phyloP scores from a whole-genome alignment of 768 basidiomycete species.

The Rickenella mellea region DNA sequence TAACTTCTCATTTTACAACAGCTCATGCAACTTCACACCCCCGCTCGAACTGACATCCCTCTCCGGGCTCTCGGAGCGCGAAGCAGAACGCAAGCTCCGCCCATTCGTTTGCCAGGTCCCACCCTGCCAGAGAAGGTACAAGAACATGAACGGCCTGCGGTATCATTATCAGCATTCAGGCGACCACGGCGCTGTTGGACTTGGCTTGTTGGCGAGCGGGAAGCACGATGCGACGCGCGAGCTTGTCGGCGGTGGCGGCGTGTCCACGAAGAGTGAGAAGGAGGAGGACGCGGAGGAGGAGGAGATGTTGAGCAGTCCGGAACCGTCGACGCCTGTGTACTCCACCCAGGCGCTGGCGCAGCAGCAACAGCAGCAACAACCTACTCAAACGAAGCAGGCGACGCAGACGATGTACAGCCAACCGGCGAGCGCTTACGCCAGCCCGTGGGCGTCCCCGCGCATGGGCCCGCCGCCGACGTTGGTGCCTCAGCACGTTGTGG shows the following conservation, averaged over 20 bases:
- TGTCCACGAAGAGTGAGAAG: not conserved
- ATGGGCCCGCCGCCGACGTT: conserved; percentile 18
- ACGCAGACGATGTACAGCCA: conserved; percentile 24
- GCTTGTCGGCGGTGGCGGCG: conserved; percentile 3
- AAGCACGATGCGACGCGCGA: conserved; percentile 47
- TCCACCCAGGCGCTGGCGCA: not conserved
- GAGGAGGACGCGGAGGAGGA: not conserved
- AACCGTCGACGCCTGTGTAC: too few relatives aligned
- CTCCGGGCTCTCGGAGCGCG: conserved; percentile 71
- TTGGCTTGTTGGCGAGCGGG: conserved; percentile 73
- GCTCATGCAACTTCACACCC: conserved; percentile 89
- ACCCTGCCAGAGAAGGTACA: conserved; percentile 81
- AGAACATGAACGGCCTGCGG: conserved; percentile 96
- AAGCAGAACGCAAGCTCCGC: conserved; percentile 72
- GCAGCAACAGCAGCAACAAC: conserved; percentile 18
- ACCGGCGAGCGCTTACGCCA: conserved; percentile 27
- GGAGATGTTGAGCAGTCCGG: not conserved
- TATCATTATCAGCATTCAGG: conserved; percentile 98
- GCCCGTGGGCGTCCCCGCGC: conserved; percentile 22
- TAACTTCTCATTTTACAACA: too few relatives aligned
- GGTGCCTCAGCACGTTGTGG: conserved; percentile 20
- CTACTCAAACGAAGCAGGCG: conserved; percentile 12
- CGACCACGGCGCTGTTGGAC: conserved; percentile 85
- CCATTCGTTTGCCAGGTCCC: conserved; percentile 89
- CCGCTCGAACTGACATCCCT: conserved; percentile 77